Percentiles rank a stretch among this genome's conserved stretches.
Evolutionary conservation across 139 green algal species (phyloP).

Genomic region (Chlamydomonas schloesseri): DNA sequence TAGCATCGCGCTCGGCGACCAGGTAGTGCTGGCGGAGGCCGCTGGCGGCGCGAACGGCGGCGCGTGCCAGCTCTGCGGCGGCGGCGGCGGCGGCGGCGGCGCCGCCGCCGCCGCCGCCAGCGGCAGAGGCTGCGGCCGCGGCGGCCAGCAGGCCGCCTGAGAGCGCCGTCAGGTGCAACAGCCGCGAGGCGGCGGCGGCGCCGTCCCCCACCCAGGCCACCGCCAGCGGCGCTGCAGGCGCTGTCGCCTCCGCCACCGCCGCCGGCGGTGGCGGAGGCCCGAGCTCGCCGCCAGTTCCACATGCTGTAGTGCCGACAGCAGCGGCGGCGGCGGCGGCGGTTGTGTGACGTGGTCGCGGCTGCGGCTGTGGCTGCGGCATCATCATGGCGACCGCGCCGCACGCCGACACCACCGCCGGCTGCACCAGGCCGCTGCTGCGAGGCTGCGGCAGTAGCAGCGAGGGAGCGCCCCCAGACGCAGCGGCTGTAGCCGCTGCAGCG

Average conservation of each 20-base stretch:
- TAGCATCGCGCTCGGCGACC: not conserved
- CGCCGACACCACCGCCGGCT: slow-evolving; percentile 4
- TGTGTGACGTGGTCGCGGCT: not conserved
- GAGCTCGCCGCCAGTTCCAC: too few relatives aligned
- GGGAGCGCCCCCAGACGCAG: too few relatives aligned
- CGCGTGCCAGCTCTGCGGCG: not conserved
- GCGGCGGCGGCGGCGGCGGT: not conserved
- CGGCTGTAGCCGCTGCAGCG: not conserved
- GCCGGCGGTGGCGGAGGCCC: too few relatives aligned
- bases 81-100: not conserved
- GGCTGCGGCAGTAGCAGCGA: not conserved
- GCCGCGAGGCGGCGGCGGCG: not conserved
- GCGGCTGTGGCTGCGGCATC: not conserved
- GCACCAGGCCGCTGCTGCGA: not conserved
- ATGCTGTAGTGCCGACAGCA: too few relatives aligned
- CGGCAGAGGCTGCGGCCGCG: not conserved
- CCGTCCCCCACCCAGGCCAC: not conserved
- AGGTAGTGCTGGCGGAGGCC: slow-evolving; percentile 4
- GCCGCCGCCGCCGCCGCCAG: not conserved
- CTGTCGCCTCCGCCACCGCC: too few relatives aligned
- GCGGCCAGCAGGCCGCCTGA: not conserved
- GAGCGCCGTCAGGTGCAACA: not conserved
- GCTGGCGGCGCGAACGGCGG: not conserved
- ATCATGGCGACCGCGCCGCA: slow-evolving; percentile 14
- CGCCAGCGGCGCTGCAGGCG: not conserved